These are phyloP conservation scores for Rosa hybrid DNA, from an alignment of 331 rosid species.

Conservation along the genomic window DNA sequence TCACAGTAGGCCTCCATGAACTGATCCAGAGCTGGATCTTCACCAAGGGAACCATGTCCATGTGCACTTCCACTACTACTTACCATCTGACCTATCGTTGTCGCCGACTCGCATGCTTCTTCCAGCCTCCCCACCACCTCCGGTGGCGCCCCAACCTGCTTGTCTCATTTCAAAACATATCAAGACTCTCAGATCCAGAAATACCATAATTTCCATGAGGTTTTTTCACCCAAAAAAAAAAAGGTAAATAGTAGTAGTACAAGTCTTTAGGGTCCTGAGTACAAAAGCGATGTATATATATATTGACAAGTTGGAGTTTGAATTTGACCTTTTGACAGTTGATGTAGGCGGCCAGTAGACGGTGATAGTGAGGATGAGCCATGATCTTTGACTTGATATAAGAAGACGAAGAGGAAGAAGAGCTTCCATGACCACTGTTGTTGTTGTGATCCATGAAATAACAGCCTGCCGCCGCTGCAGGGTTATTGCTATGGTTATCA, in stretches of 20 bases:
- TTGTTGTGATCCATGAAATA: conserved; percentile 58
- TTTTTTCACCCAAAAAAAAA: no score
- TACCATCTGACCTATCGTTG: conserved; percentile 31
- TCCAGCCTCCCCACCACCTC: conserved; percentile 75
- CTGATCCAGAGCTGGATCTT: conserved; percentile 90
- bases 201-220: not conserved
- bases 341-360: conserved; percentile 77
- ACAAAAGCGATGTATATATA: not conserved
- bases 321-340: conserved; percentile 74
- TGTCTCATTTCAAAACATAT: not conserved
- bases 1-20: conserved; percentile 97
- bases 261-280: not conserved
- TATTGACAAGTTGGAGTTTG: not conserved
- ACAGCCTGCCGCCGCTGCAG: conserved; percentile 33
- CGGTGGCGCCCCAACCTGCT: conserved; percentile 85
- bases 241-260: no score
- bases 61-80: conserved; percentile 15
- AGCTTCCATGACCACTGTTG: conserved; percentile 31
- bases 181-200: conserved; percentile 38
- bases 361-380: conserved; percentile 93
- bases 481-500: conserved; percentile 21
- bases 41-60: conserved; percentile 46
- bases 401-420: conserved; percentile 35
- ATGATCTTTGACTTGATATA: conserved; percentile 76
- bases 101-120: conserved; percentile 61